Base-by-base conservation (phyloP, 2,329 filamentous ascomycete species). In the Teratosphaeria pseudoeucalypti region DNA sequence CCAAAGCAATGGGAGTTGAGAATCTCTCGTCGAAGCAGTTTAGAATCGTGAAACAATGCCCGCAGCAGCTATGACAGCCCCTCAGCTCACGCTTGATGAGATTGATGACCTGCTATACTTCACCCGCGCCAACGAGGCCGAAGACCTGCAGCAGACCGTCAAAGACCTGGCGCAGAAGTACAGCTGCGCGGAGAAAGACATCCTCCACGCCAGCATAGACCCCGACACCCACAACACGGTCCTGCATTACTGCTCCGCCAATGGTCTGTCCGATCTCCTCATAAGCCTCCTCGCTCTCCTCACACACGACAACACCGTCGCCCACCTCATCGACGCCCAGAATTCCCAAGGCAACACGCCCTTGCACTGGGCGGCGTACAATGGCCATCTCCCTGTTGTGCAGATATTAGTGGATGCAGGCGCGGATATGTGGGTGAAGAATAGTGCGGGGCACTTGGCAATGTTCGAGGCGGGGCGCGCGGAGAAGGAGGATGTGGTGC, bases 101-200 rank as follows among this genome's bases (percentile, higher is more conserved):
- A 87, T 95, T 68, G 92, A 96, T 73, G 92, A 97, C 75, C 82
- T 97, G 65, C 83, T 97, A 66, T 96, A 96, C 77, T 85, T 90
- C 66, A 83, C 91, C 2, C 89, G 92, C 43, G 81, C 83, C 0
- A 90, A 90, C 64, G 92, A 96, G 64, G 78, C 85, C 60, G 76
- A 80, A 19, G 88, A 92, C 29, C 79, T 97, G 55, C 77, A 81
- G 54, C 70, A 75, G 52, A 79, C 77, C 62, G 78, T 95, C 57
- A 75, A 81, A 12, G 77, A 79, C 29, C 75, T 95, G 23, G 79
- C 84, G 34, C 75, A 81, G 64, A 81, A 86, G 60, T 84, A 90
- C 71, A 79, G 77, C 60, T 79, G 79, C 56, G 74, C 82, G 0
- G 72, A 81, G 1, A 80, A 82, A n/a, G 82, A 86, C 59, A 81